Base-by-base conservation (phyloP, 805 yeast species). In the Ogataea pini region DNA sequence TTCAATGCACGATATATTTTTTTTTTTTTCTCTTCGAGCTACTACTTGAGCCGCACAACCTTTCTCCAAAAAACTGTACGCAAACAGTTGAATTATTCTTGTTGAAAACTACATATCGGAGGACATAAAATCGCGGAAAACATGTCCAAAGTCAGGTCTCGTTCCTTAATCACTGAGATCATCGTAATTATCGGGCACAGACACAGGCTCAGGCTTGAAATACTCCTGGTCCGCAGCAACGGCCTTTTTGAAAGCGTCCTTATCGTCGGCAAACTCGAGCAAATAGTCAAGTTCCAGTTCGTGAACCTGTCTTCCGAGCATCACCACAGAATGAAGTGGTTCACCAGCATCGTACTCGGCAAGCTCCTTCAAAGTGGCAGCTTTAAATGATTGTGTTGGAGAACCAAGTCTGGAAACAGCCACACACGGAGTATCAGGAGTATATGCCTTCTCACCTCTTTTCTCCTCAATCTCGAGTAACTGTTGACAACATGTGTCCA, bases 331-430 rank as follows among this genome's bases (percentile, higher is more conserved):
- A 67, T 92, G 99, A 58, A 92, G 73, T 24, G 99, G 99, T 61
- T 83, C 96, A 37, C 99, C 99, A 10, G 95, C 80, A 55, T 91
- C 97, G 62, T 88, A 90, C 42, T 81, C 79, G 7, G 88, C 77
- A 64, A 92, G 72, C 60, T 92, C 88, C 54, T 77, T 67, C 51
- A 92, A 76, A 14, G 96, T 86, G 3, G 85, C 98, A 7, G 97
- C 92, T 60, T 85, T 83, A 71, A 92, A 87, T 7, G 70, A 65
- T 70, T 92, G 99, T 4, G 74, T 67, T 18, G 95, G 92, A 7
- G 97, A 80, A 1, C 99, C 99, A 33, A 92, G 70, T 63, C 99
- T 80, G 17, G 96, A 88, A 22, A 92, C 84, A 1, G 97, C 96
- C 29, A 92, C 90, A 62, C 96, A 92, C 14, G 98, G 97, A 1